Conservation (phyloP, 371 early-diverging fungal species). For the Mortierella sp. region DNA sequence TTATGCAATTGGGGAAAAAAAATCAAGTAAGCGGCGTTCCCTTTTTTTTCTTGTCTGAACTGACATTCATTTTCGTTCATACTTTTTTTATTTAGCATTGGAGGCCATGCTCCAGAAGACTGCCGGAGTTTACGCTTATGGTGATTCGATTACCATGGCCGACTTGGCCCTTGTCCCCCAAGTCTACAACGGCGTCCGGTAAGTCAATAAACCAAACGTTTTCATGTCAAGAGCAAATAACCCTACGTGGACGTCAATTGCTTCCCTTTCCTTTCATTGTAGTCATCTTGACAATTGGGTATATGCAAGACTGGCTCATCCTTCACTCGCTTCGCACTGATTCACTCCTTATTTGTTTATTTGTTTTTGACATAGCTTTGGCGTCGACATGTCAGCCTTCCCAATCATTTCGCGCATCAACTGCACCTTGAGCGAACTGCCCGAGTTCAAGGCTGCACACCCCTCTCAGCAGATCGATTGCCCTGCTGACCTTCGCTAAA, state of each 20-base stretch:
- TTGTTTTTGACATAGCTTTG: slow-evolving; percentile 58
- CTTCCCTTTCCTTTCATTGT: neutral
- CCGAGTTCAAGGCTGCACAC: slow-evolving; percentile 78
- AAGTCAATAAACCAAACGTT: neutral
- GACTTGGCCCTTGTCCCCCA: slow-evolving; percentile 89
- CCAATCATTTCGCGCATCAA: slow-evolving; percentile 77
- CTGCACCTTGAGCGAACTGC: slow-evolving; percentile 64
- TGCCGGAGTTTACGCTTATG: slow-evolving; percentile 83
- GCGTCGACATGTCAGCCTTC: slow-evolving; percentile 80
- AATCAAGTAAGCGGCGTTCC: neutral
- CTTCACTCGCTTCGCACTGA: too few relatives aligned
- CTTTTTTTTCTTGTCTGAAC: slow-evolving; percentile 6
- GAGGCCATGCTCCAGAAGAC: slow-evolving; percentile 73
- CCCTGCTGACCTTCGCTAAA: slow-evolving; percentile 64
- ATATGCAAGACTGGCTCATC: too few relatives aligned
- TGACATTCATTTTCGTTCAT: too few relatives aligned
- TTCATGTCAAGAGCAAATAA: neutral
- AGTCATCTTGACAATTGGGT: too few relatives aligned
- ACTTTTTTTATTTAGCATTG: too few relatives aligned
- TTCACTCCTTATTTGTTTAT: neutral
- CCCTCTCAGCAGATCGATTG: slow-evolving; percentile 84
- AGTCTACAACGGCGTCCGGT: slow-evolving; percentile 83
- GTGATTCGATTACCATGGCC: slow-evolving; percentile 87
- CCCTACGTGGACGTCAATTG: neutral
- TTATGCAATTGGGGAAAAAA: neutral